Evolutionary conservation across 2,329 filamentous ascomycete species (phyloP), one percentile per base, ranked within the genome.

Genomic region (Ceratocystis papillata): DNA sequence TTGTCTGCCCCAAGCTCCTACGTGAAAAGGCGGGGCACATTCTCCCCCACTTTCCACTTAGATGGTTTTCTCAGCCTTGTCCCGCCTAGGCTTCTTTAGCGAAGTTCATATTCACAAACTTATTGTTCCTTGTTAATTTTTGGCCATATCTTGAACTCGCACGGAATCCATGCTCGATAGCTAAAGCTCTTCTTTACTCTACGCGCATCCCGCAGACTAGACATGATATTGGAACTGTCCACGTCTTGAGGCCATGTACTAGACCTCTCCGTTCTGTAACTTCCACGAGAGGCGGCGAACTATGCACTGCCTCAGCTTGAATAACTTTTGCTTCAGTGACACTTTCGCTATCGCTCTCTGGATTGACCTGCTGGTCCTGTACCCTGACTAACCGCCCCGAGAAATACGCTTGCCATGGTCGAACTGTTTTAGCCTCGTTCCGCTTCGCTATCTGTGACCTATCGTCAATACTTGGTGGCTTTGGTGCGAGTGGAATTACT

Each of bases 391-490:
- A 74, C 1, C 73, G 75, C 2, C 79, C 82, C 62, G 81, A 76
- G 66, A 84, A 84, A 4, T 81, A 72, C 0, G 79, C 80, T 50
- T 78, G 73, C 71, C 82, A 84, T 1, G 80, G 79, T 70, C 78
- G 80, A 70, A 37, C 74, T 73, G 44, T n/a, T 72, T 57, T 57
- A 15, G 62, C 55, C 25, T 64, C 22, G n/a, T 45, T n/a, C 22
- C 57, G 46, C 46, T 60, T 50, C 25, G 25, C 25, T 17, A 12
- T 41, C 33, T 44, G 12, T 8, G 17, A 1, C 45, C 57, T 25
- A 63, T 67, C 6, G 55, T 3, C 10, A 41, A 60, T 48, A 55
- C 66, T 15, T 4, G 46, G 6, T 4, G 17, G 48, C 48, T 50
- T 20, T 10, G 48, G 48, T 4, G 20, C 12, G 8, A 25, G 48